phyloP scores from a whole-genome alignment of 106 monocot species.

The Dactylorhiza incarnata region DNA sequence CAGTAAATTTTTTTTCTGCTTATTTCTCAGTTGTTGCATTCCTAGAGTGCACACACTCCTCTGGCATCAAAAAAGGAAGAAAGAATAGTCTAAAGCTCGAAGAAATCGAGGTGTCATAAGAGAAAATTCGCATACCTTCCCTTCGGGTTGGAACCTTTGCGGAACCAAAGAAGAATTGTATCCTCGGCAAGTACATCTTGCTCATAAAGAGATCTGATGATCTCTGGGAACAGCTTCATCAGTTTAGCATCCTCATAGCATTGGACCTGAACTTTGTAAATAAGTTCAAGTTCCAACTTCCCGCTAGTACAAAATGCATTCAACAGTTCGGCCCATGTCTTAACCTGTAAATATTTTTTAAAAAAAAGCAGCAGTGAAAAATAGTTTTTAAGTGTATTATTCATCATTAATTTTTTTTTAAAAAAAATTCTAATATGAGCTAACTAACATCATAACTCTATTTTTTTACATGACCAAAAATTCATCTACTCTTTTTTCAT shows the following conservation, averaged over 20 bases:
- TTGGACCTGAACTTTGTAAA: constrained; percentile 94
- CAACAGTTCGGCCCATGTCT: constrained; percentile 82
- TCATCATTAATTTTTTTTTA: too few relatives aligned
- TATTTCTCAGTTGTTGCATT: too few relatives aligned
- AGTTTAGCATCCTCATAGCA: constrained; percentile 98
- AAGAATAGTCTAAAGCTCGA: not conserved
- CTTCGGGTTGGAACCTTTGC: constrained; percentile 89
- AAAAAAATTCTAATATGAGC: too few relatives aligned
- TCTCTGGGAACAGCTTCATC: constrained; percentile 96
- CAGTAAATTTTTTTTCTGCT: too few relatives aligned
- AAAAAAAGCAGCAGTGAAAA: not conserved
- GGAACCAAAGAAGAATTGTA: constrained; percentile 96
- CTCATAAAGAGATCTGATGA: constrained; percentile 91
- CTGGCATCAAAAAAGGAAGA: not conserved
- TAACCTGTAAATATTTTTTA: constrained; percentile 55
- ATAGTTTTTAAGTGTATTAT: too few relatives aligned
- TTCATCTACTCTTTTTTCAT: not conserved
- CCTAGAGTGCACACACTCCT: too few relatives aligned
- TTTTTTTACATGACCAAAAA: not conserved
- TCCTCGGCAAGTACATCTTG: constrained; percentile 98
- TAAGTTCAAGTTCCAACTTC: constrained; percentile 80
- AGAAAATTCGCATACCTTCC: constrained; percentile 48
- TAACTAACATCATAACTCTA: too few relatives aligned
- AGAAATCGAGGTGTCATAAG: not conserved
- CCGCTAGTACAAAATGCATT: constrained; percentile 83